Evolutionary conservation across 208 protist genomes (phyloP), one percentile per base, ranked within the genome.

Genomic region (Borovskyia barvae): DNA sequence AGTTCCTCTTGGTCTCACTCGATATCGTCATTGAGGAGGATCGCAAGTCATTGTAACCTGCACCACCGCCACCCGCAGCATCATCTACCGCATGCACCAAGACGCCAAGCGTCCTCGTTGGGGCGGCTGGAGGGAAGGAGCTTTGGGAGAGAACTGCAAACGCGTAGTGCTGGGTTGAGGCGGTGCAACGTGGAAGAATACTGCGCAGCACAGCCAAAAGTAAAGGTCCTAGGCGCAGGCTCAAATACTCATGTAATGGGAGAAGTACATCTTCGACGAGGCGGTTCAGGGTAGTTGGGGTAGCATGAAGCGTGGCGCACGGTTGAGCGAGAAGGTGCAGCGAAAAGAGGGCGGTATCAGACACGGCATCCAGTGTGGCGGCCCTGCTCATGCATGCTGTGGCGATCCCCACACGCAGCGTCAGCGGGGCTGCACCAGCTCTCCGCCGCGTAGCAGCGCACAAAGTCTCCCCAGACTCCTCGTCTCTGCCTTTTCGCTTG

Each of bases 301-400:
- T 53, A 28, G 77, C 78, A 15, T 68, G 72, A 61, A 93, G 62
- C 36, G 80, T 82, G 15, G 82, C 69, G 28, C 56, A 64, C 8
- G 80, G 82, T 62, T 90, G 80, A 1, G 82, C 82, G 15, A 87
- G 36, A 40, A 86, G 66, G 41, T 93, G 86, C 22, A 93, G 56
- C 25, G 85, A 37, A 37, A 85, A 88, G 12, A 93, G 70, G 1
- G 77, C 59, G 5, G 47, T 45, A 53, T 93, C 86, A 2, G 65
- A 74, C 32, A 85, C 47, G 19, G 75, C 43, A 17, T 86, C 75
- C 17, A 75, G 71, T n/a, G 87, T 60, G 0, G 56, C 43, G 5
- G 51, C 43, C 17, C 29, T 54, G 41, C 47, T 62, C 15, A 37
- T 52, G 40, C 57, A 55, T 15, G 61, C 25, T n/a, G 41, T 52